These are phyloP conservation scores for Lachnum nothofagi DNA, from an alignment of 2,329 filamentous ascomycete species.

Conservation along the genomic window DNA sequence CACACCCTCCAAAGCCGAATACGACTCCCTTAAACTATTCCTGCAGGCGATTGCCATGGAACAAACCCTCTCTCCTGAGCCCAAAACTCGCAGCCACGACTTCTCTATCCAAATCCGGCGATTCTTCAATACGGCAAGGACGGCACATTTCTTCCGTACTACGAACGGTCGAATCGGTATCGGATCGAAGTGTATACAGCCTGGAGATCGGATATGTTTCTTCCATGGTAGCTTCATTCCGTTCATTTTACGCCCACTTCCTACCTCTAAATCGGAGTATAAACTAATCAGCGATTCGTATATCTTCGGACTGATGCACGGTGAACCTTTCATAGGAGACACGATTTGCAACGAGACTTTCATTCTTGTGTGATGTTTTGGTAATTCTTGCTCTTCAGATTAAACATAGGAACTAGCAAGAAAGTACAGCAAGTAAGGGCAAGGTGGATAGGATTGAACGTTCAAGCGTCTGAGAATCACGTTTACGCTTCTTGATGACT, in stretches of 20 bases:
- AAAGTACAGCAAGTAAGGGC: no score
- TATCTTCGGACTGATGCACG: not conserved
- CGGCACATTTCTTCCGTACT: slow-evolving; percentile 5
- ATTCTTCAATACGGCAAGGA: not conserved
- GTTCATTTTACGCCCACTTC: slow-evolving; percentile 1
- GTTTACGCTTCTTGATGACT: no score
- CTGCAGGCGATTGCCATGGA: not conserved
- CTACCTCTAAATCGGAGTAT: not conserved
- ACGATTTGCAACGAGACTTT: not conserved
- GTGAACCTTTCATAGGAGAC: slow-evolving; percentile 1
- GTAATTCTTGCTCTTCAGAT: no score
- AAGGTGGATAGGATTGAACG: no score
- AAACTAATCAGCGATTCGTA: slow-evolving; percentile 4
- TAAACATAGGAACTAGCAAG: no score
- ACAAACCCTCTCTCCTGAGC: not conserved
- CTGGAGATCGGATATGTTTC: slow-evolving; percentile 3
- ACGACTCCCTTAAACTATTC: not conserved
- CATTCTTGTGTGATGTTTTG: not conserved
- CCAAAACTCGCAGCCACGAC: not conserved
- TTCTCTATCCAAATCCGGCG: slow-evolving; percentile 2
- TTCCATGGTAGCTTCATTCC: slow-evolving; percentile 3
- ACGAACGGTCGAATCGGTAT: slow-evolving; percentile 2
- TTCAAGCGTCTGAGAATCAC: no score
- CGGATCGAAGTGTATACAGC: not conserved
- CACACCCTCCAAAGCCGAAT: not conserved